A percentile compares a stretch with the other conserved stretches of the same genome.
Evolutionary conservation across 2,329 filamentous ascomycete genomes (phyloP).

Genomic region (Colletotrichum destructivum): DNA sequence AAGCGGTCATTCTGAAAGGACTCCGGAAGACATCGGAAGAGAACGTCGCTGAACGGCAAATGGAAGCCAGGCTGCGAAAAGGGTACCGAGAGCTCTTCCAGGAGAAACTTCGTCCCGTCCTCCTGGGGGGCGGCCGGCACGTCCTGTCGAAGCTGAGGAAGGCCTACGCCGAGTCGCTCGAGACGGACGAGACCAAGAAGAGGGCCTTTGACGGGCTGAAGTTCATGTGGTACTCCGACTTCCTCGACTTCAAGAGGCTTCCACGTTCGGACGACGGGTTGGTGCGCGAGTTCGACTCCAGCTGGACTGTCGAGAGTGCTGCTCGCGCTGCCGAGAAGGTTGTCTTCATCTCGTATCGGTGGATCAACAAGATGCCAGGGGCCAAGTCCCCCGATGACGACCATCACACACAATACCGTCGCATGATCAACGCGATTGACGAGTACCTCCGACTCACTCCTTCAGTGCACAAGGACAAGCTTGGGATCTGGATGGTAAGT

Average conservation of each 20-base stretch:
- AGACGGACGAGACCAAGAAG: slow-evolving; percentile 45
- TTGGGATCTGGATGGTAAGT: slow-evolving; percentile 49
- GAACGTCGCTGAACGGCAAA: slow-evolving; percentile 33
- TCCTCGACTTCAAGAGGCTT: slow-evolving; percentile 46
- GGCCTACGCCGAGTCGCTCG: slow-evolving; percentile 46
- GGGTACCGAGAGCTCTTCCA: slow-evolving; percentile 55
- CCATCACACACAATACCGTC: slow-evolving; percentile 50
- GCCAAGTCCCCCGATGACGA: slow-evolving; percentile 49
- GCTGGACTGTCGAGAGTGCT: background rate
- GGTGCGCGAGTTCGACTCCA: slow-evolving; percentile 30
- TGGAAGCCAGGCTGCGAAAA: slow-evolving; percentile 51
- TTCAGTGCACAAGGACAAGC: slow-evolving; percentile 42
- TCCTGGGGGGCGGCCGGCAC: slow-evolving; percentile 45
- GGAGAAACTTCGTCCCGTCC: slow-evolving; percentile 52
- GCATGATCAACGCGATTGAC: slow-evolving; percentile 50
- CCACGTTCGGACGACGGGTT: slow-evolving; percentile 47
- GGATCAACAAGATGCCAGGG: slow-evolving; percentile 46
- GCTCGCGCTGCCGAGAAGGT: slow-evolving; percentile 44
- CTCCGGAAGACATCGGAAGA: slow-evolving; percentile 41
- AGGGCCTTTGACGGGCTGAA: slow-evolving; percentile 49
- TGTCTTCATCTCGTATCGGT: slow-evolving; percentile 55
- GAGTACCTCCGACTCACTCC: slow-evolving; percentile 48
- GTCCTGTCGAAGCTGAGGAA: slow-evolving; percentile 44
- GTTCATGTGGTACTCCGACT: slow-evolving; percentile 49
- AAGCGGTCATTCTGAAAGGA: slow-evolving; percentile 49